Evolutionary conservation across 805 yeast genomes (phyloP).

Genomic region (Candida sonorensis): DNA sequence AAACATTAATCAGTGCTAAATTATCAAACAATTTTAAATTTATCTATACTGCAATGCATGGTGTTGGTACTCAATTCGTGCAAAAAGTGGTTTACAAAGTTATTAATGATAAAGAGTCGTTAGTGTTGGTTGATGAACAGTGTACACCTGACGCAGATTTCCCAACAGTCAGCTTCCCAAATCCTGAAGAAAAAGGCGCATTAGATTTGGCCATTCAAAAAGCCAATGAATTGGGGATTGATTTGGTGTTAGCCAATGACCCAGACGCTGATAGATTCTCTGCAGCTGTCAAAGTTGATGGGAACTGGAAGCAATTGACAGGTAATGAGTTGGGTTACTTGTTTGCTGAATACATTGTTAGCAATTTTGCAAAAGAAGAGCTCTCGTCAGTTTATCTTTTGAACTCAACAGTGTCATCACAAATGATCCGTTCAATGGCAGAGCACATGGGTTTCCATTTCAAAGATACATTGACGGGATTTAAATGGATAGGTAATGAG

Average conservation of each 20-base stretch:
- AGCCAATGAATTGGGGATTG: conserved; percentile 45
- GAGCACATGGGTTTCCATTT: conserved; percentile 49
- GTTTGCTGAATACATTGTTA: conserved; percentile 62
- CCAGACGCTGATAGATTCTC: conserved; percentile 97
- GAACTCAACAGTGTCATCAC: conserved; percentile 91
- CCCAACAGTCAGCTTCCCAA: conserved; percentile 83
- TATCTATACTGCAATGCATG: conserved; percentile 94
- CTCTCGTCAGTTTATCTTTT: conserved; percentile 45
- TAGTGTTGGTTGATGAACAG: conserved; percentile 55
- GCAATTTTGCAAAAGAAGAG: conserved; percentile 18
- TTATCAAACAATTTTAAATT: conserved; percentile 35
- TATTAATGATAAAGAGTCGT: conserved; percentile 24
- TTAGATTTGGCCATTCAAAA: conserved; percentile 57
- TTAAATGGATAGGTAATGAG: conserved; percentile 94
- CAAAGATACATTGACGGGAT: conserved; percentile 87
- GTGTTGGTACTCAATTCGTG: conserved; percentile 74
- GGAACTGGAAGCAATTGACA: conserved; percentile 69
- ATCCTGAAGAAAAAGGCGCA: conserved; percentile 95
- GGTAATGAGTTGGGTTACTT: conserved; percentile 89
- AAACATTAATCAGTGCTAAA: conserved; percentile 25
- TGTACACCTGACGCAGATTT: conserved; percentile 75
- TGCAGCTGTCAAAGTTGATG: conserved; percentile 53
- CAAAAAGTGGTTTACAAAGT: conserved; percentile 32
- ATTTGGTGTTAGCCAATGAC: conserved; percentile 78
- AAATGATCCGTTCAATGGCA: conserved; percentile 68